A percentile compares a stretch with the other conserved stretches of the same genome.
Conservation (phyloP, 1,139 yeast genomes). For the Saccharomyces hybrid region DNA sequence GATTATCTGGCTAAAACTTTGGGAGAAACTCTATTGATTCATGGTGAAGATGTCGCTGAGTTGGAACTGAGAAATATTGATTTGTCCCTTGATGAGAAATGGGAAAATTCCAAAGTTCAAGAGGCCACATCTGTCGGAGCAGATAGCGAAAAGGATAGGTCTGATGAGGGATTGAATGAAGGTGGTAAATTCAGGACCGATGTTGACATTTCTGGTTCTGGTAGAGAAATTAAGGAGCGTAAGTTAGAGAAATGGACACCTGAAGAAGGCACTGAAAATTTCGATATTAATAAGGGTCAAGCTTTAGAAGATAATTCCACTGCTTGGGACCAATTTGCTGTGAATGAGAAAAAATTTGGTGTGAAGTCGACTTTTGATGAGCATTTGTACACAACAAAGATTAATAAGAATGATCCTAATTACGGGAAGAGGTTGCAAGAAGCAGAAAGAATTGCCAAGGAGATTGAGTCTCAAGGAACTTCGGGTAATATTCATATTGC, state of each 20-base stretch:
- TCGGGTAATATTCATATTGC: slow-evolving; percentile 74
- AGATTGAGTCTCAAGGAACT: slow-evolving; percentile 60
- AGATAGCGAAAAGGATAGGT: slow-evolving; percentile 6
- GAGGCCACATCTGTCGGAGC: slow-evolving; percentile 8
- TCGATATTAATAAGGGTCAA: slow-evolving; percentile 27
- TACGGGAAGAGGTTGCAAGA: slow-evolving; percentile 54
- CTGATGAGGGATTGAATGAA: slow-evolving; percentile 6
- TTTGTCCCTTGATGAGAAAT: slow-evolving; percentile 23
- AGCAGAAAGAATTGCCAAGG: slow-evolving; percentile 76
- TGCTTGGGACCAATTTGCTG: slow-evolving; percentile 90
- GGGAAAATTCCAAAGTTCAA: slow-evolving; percentile 14
- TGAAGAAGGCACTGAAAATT: slow-evolving; percentile 39
- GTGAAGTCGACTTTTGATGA: slow-evolving; percentile 84
- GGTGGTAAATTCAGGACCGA: slow-evolving; percentile 63
- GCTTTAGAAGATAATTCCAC: slow-evolving; percentile 42
- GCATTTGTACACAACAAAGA: slow-evolving; percentile 78
- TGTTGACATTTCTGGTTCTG: slow-evolving; percentile 59
- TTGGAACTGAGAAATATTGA: slow-evolving; percentile 36
- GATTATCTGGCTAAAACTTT: slow-evolving; percentile 34
- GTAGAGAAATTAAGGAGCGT: slow-evolving; percentile 46
- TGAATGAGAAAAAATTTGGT: slow-evolving; percentile 81
- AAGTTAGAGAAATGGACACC: slow-evolving; percentile 86
- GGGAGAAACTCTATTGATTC: slow-evolving; percentile 45
- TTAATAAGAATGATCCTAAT: slow-evolving; percentile 69
- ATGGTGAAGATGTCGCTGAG: slow-evolving; percentile 58